Evolutionary conservation across 2,329 filamentous ascomycete species (phyloP).

Genomic region (Trichothecium sympodiale): DNA sequence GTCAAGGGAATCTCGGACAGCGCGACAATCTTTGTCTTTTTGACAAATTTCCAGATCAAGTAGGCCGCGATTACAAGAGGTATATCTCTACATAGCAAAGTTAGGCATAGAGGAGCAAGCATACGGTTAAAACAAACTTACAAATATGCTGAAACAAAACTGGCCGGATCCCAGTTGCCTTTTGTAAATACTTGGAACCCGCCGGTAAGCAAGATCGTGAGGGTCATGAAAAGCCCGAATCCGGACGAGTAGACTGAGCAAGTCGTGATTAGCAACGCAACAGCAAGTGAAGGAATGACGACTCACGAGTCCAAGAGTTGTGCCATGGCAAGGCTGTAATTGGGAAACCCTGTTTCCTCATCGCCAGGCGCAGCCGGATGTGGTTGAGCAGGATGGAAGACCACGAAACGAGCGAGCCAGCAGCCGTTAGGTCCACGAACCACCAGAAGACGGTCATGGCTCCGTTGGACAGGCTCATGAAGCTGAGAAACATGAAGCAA

Average conservation of each 20-base stretch:
- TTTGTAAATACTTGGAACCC: constrained; percentile 54
- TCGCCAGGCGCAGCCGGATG: constrained; percentile 41
- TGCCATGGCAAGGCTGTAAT: constrained; percentile 45
- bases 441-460: constrained; percentile 56
- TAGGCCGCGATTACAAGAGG: constrained; percentile 46
- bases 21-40: constrained; percentile 44
- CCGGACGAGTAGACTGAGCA: constrained; percentile 50
- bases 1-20: constrained; percentile 39
- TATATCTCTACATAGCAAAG: constrained; percentile 35
- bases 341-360: constrained; percentile 43
- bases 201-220: constrained; percentile 57
- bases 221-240: constrained; percentile 45
- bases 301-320: constrained; percentile 50
- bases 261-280: not conserved
- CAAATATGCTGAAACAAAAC: constrained; percentile 53
- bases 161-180: constrained; percentile 45
- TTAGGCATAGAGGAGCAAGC: not conserved
- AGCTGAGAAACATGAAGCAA: constrained; percentile 44
- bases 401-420: constrained; percentile 55
- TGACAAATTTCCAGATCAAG: constrained; percentile 53
- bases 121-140: constrained; percentile 22
- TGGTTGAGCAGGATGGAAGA: constrained; percentile 48
- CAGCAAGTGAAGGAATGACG: not conserved
- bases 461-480: constrained; percentile 43
- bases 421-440: constrained; percentile 50